Base-by-base conservation (phyloP, 1,284 basidiomycete genomes). In the Earliella scabrosa region DNA sequence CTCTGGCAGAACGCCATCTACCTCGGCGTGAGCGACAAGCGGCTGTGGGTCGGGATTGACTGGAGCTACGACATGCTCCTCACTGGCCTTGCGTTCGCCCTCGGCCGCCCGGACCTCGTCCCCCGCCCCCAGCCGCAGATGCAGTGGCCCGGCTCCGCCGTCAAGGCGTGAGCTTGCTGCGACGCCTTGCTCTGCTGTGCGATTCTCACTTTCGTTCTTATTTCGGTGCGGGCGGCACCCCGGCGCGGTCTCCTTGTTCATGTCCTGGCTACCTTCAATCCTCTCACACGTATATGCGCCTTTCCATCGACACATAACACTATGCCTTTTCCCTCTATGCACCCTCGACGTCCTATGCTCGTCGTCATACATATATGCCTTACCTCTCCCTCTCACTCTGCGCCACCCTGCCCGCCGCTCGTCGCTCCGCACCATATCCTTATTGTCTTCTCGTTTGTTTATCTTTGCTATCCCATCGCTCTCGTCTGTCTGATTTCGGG, bases 1-100 rank as follows among this genome's bases (percentile, higher is more conserved):
- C 67, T 89, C 6, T 90, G 86, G 83, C 72, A 78, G 58, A 87
- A 90, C 65, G 77, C 79, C 5, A 82, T 79, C 63, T 79, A 79
- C 9, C 71, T 91, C 27, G 86, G 86, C 1, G 71, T 90, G n/a
- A 78, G 75, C 54, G 81, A 87, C 64, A 66, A 71, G 39, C 63
- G 65, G 3, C 70, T 89, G 16, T 90, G 87, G 87, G 70, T 71
- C n/a, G 73, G 75, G 26, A 71, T 88, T 49, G 81, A 84, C 47
- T 65, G 79, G 26, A 78, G 81, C 29, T 91, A 87, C 85, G 76
- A 79, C 64, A 70, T 84, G n/a, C 63, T 86, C 26, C 68, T 85
- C 14, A 73, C 69, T 4, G 81, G 82, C 4, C 64, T 86, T 32
- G 55, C 54, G 35, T 43, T 58, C 43, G 45, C 54, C 24, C 36